Conservation (phyloP, 1,284 basidiomycete genomes). For the Austropuccinia psidii region DNA sequence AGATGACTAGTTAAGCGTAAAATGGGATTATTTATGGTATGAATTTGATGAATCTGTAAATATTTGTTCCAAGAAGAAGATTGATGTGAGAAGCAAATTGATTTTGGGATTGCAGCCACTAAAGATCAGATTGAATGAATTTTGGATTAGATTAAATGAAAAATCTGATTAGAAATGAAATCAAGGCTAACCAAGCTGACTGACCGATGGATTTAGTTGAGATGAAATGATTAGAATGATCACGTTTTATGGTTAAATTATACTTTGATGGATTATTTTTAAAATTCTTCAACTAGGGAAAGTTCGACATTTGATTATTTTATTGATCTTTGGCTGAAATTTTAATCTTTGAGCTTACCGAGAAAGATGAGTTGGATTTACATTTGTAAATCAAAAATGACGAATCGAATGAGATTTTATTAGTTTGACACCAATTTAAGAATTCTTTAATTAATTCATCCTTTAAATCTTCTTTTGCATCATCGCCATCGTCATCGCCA, state of each 20-base stretch:
- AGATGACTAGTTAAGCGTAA: slow-evolving; percentile 18
- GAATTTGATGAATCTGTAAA: not conserved
- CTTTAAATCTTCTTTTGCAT: too few species aligned
- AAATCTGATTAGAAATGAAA: not conserved
- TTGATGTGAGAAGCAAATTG: slow-evolving; percentile 22
- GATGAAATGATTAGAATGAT: not conserved
- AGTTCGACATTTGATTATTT: not conserved
- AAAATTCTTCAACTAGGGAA: not conserved
- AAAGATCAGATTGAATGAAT: not conserved
- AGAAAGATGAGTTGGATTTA: not conserved
- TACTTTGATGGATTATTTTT: too few species aligned
- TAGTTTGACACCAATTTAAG: not conserved
- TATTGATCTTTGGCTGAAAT: not conserved
- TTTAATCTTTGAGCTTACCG: not conserved
- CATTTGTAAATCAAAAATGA: not conserved
- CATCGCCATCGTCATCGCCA: too few species aligned
- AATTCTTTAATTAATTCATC: not conserved
- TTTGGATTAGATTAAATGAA: not conserved
- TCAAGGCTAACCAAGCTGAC: not conserved
- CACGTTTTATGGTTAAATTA: too few species aligned
- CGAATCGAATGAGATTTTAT: not conserved
- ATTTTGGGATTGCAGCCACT: slow-evolving; percentile 35
- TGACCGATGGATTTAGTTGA: not conserved
- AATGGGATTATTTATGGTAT: not conserved
- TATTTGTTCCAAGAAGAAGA: not conserved